These are phyloP conservation scores for Malus fusca DNA, from an alignment of 306 rosid genomes.

Conservation along the genomic window DNA sequence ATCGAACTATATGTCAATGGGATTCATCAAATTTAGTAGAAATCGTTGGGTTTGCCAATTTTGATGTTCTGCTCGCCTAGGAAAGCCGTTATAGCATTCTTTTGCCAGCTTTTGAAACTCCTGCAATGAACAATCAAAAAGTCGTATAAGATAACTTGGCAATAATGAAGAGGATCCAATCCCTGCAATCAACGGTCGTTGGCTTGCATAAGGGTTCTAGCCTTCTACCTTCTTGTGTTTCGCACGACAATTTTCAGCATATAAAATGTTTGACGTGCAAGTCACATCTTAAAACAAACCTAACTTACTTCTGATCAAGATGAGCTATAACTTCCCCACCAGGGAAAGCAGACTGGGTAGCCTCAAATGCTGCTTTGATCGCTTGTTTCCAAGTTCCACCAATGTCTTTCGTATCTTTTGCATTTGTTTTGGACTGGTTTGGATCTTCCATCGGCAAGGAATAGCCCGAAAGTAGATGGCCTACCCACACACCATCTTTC, in stretches of 20 bases:
- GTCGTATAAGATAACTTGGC: background rate
- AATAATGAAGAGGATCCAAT: background rate
- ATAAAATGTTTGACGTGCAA: constrained; percentile 1
- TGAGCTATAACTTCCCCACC: constrained; percentile 93
- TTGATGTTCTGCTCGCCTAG: constrained; percentile 49
- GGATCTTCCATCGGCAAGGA: constrained; percentile 96
- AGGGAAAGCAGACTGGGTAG: constrained; percentile 68
- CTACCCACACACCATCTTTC: constrained; percentile 93
- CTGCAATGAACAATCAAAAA: constrained; percentile 30
- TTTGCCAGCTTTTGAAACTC: constrained; percentile 97
- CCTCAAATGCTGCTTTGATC: constrained; percentile 66
- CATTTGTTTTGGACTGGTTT: constrained; percentile 43
- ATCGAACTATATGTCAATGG: background rate
- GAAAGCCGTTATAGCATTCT: constrained; percentile 71
- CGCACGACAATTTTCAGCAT: background rate
- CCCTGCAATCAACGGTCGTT: background rate
- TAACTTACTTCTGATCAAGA: constrained; percentile 88
- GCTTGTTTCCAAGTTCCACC: constrained; percentile 90
- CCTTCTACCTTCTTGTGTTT: background rate
- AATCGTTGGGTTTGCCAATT: constrained; percentile 71
- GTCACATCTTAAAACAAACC: background rate
- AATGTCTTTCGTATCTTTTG: constrained; percentile 35
- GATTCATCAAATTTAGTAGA: constrained; percentile 34
- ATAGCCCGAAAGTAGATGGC: constrained; percentile 95
- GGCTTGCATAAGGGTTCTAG: background rate